These are phyloP conservation scores for Amanita pseudoporphyria DNA, from an alignment of 768 basidiomycete species.

Conservation along the genomic window DNA sequence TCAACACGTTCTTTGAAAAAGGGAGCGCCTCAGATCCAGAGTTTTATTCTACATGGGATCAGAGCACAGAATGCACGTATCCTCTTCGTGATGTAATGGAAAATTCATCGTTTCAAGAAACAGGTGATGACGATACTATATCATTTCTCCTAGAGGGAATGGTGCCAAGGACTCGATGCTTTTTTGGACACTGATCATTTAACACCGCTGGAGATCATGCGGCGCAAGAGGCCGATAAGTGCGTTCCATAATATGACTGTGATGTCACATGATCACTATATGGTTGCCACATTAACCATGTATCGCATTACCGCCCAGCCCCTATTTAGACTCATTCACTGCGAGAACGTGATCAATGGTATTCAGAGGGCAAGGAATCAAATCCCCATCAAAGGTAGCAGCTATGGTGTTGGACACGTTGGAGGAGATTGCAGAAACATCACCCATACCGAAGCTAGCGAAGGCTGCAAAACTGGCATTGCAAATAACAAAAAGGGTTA, in stretches of 20 bases:
- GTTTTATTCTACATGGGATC: not conserved
- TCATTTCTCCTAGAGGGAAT: not conserved
- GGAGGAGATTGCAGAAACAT: not conserved
- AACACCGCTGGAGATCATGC: conserved; percentile 1
- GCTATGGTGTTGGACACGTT: not conserved
- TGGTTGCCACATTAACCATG: too few relatives aligned
- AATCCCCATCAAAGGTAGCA: too few relatives aligned
- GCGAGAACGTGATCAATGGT: too few relatives aligned
- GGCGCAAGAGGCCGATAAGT: too few relatives aligned
- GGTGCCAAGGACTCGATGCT: too few relatives aligned
- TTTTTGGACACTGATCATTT: not conserved
- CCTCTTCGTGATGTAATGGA: not conserved
- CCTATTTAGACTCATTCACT: too few relatives aligned
- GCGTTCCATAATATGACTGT: too few relatives aligned
- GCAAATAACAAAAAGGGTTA: not conserved
- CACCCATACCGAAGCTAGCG: not conserved
- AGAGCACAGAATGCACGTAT: not conserved
- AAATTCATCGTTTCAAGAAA: not conserved
- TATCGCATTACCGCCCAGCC: too few relatives aligned
- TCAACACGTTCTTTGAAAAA: not conserved
- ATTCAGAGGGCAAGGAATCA: too few relatives aligned
- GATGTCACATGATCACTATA: too few relatives aligned
- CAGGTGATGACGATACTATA: not conserved
- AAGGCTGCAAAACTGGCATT: not conserved
- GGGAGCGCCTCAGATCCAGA: not conserved